Evolutionary conservation across 257 asterid species (phyloP).

Genomic region (Capsicum pubescens): DNA sequence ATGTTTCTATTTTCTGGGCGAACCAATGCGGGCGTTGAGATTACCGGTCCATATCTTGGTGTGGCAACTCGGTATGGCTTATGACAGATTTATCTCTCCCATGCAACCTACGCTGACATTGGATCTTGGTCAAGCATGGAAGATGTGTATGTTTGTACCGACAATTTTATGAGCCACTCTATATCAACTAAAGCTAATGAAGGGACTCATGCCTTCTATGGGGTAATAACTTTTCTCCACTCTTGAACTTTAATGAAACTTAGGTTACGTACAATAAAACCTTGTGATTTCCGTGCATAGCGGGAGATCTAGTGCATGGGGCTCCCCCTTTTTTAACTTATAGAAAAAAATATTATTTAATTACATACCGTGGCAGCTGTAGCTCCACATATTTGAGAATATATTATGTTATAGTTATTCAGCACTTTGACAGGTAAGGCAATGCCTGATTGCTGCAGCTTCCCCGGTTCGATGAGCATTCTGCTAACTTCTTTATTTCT

Average conservation of each 20-base stretch:
- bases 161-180: slow-evolving; percentile 60
- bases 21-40: too few species aligned
- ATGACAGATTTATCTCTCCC: too few species aligned
- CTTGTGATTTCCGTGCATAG: too few species aligned
- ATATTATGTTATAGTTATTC: neutral
- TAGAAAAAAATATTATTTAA: too few species aligned
- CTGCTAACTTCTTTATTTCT: neutral
- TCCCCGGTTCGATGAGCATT: neutral
- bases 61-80: too few species aligned
- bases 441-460: neutral
- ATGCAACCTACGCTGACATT: slow-evolving; percentile 47
- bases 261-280: neutral
- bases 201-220: slow-evolving; percentile 77
- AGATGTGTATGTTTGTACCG: slow-evolving; percentile 76
- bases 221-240: slow-evolving; percentile 60
- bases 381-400: neutral
- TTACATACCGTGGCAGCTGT: neutral
- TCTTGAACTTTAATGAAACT: slow-evolving; percentile 9
- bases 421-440: slow-evolving; percentile 2
- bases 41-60: too few species aligned
- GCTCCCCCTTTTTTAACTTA: too few species aligned
- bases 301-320: too few species aligned
- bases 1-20: too few species aligned
- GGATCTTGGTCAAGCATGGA: slow-evolving; percentile 90
- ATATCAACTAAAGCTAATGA: slow-evolving; percentile 44